Conservation (phyloP, 345 rosid genomes). For the Populus alba region DNA sequence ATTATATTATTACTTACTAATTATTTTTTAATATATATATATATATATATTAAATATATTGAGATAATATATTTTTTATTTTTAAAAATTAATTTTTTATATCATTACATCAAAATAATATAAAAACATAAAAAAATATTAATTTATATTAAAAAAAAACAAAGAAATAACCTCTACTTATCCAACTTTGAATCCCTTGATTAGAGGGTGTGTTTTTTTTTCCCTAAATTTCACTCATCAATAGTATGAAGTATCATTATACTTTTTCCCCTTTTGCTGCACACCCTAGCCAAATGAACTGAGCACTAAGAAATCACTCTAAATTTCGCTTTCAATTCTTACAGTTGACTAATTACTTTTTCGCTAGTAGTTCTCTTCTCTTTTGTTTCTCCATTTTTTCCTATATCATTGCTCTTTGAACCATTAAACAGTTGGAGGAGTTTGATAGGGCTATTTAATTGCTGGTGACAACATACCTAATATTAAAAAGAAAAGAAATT, state of each 20-base stretch:
- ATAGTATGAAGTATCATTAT: background rate
- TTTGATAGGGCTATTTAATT: conserved; percentile 60
- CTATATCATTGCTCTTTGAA: conserved; percentile 9
- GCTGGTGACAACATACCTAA: too few relatives aligned
- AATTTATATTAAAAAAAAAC: too few relatives aligned
- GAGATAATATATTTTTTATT: too few relatives aligned
- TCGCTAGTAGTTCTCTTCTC: background rate
- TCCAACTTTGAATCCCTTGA: background rate
- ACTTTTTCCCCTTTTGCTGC: background rate
- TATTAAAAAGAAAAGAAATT: too few relatives aligned
- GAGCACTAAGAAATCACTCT: background rate
- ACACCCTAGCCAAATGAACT: background rate
- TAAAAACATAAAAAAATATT: too few relatives aligned
- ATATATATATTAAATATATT: too few relatives aligned
- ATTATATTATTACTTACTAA: too few relatives aligned
- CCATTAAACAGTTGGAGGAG: conserved; percentile 66
- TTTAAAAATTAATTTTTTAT: too few relatives aligned
- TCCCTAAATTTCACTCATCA: background rate
- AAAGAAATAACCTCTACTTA: background rate
- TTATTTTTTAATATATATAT: too few relatives aligned
- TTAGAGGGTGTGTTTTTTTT: background rate
- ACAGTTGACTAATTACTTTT: background rate
- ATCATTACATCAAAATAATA: too few relatives aligned
- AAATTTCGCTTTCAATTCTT: background rate
- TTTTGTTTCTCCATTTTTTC: background rate